phyloP scores from a whole-genome alignment of 768 basidiomycete species.

The Auricularia sp. region DNA sequence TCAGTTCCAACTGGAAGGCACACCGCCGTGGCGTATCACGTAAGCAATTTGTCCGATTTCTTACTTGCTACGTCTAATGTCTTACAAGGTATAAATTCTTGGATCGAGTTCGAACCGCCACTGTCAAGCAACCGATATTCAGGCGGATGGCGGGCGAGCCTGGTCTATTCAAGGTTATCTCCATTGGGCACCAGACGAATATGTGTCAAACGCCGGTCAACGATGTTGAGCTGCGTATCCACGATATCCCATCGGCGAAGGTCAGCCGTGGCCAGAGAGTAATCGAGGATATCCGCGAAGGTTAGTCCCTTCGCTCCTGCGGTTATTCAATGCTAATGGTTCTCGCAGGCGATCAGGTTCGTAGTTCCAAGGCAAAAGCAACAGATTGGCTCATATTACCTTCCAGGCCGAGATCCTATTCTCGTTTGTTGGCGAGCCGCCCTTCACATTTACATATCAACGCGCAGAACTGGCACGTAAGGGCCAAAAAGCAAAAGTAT shows the following conservation, averaged over 20 bases:
- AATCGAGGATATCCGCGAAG: slow-evolving; percentile 84
- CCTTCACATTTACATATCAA: slow-evolving; percentile 94
- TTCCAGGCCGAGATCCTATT: slow-evolving; percentile 83
- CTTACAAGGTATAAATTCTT: slow-evolving; percentile 67
- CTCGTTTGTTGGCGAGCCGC: slow-evolving; percentile 80
- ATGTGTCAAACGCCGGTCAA: slow-evolving; percentile 77
- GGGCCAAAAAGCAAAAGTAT: slow-evolving; percentile 64
- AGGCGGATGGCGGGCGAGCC: slow-evolving; percentile 71
- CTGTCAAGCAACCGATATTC: slow-evolving; percentile 73
- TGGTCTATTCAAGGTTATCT: slow-evolving; percentile 77
- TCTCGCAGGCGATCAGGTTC: slow-evolving; percentile 47
- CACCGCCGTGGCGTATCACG: slow-evolving; percentile 86
- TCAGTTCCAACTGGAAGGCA: slow-evolving; percentile 90
- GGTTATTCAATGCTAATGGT: too few relatives aligned
- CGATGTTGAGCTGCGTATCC: slow-evolving; percentile 64
- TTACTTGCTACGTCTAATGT: background rate
- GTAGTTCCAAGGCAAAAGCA: background rate
- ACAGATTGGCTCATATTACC: background rate
- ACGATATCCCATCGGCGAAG: slow-evolving; percentile 77
- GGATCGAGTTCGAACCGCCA: slow-evolving; percentile 60
- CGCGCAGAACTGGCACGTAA: slow-evolving; percentile 65
- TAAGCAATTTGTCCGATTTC: slow-evolving; percentile 24
- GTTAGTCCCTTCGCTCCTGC: slow-evolving; percentile 25
- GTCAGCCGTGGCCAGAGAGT: slow-evolving; percentile 78
- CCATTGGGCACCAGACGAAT: slow-evolving; percentile 87